Evolutionary conservation across 2,329 filamentous ascomycete species (phyloP).

Genomic region (Aspergillus aculeatus): DNA sequence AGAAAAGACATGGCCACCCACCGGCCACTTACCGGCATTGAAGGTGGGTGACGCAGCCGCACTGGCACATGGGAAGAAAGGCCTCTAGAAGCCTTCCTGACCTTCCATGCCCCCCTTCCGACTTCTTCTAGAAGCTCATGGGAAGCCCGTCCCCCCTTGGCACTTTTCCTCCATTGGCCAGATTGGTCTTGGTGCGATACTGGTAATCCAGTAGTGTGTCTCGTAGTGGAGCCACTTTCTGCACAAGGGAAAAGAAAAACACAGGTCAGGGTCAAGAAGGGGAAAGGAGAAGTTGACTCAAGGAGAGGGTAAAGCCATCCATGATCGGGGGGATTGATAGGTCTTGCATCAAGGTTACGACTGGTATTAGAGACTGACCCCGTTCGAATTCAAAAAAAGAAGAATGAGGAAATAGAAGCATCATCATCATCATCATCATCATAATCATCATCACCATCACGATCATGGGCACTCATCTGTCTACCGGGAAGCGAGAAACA

Average conservation of each 20-base stretch:
- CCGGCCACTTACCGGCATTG: slow-evolving; percentile 8
- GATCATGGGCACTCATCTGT: no score
- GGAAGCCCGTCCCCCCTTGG: slow-evolving; percentile 22
- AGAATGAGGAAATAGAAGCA: background rate
- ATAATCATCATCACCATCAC: background rate
- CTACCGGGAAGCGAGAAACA: background rate
- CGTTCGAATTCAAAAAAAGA: background rate
- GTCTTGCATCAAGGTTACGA: background rate
- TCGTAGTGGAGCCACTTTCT: slow-evolving; percentile 16
- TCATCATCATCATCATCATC: background rate
- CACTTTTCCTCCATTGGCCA: slow-evolving; percentile 5
- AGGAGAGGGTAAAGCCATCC: background rate
- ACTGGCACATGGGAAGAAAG: slow-evolving; percentile 14
- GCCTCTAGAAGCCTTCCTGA: slow-evolving; percentile 16
- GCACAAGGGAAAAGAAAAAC: slow-evolving; percentile 7
- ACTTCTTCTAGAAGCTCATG: slow-evolving; percentile 22
- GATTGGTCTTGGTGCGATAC: slow-evolving; percentile 2
- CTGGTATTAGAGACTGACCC: background rate
- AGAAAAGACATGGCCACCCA: slow-evolving; percentile 13
- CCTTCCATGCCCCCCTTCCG: slow-evolving; percentile 11
- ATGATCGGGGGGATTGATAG: background rate
- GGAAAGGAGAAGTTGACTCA: background rate
- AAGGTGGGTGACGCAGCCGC: slow-evolving; percentile 15
- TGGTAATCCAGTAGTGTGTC: slow-evolving; percentile 19
- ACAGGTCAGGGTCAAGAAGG: background rate